Evolutionary conservation across 1,139 yeast genomes (phyloP), one percentile per base, ranked within the genome.

Genomic region (Suhomyces choctaworum): DNA sequence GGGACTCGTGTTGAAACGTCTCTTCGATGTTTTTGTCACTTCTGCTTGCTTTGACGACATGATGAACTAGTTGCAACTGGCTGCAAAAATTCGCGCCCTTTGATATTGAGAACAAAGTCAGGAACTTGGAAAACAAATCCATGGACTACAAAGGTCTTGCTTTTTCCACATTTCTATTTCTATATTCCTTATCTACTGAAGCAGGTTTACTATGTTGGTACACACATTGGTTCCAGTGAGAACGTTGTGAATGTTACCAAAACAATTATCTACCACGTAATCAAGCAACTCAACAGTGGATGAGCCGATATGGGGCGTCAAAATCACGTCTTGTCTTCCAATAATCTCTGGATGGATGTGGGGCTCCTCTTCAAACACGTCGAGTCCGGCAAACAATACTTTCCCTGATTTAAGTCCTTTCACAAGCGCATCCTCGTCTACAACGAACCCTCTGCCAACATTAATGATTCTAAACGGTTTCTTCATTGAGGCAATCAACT

Each of bases 231-330:
- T 26, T 7, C 23, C 34, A 9, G 27, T 25, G 31, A 47, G 31
- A 3, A 32, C 41, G 1, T 29, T 31, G n/a, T 24, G 16, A 23
- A 48, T 45, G 16, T 46, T 48, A 7, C 25, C 21, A 29, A 39
- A 37, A 16, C 47, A 37, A 31, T 56, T 60, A 3, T 57, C 48
- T 1, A 82, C 76, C 4, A 84, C 76, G 22, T 54, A 55, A 41
- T 75, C 70, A 34, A 56, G 72, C 50, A 66, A 64, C 37, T 56
- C 82, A 22, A 62, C 60, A 0, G 94, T 82, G 0, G 88, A 77
- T 16, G 90, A 81, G 0, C 90, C 95, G 23, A 82, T 57, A 56
- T 86, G 95, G 7, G 95, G 95, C 11, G 87, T 75, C 32, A 83
- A 60, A 0, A 82, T 64, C n/a, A 83, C 88, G 56, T 86, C 88